Percentiles rank a stretch among this genome's conserved stretches.
Conservation (phyloP, 495 filamentous ascomycete species). For the Elasticomyces elasticus region DNA sequence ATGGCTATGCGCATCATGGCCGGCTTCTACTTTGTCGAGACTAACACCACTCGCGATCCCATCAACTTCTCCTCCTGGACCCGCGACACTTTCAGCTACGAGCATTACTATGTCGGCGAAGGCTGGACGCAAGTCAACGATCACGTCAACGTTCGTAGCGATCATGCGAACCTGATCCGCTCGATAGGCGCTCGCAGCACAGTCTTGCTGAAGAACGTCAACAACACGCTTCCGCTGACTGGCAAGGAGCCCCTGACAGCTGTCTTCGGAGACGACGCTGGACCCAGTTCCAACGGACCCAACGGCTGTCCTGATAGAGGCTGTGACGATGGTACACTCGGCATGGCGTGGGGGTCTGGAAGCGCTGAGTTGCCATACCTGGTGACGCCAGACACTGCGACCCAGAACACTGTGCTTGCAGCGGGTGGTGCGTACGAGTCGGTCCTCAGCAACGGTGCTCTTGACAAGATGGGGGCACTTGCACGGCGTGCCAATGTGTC, state of each 20-base stretch:
- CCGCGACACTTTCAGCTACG: conserved; percentile 57
- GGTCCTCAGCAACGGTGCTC: conserved; percentile 62
- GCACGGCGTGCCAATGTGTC: conserved; percentile 51
- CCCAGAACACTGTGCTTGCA: conserved; percentile 56
- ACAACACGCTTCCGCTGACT: conserved; percentile 63
- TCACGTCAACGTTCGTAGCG: conserved; percentile 70
- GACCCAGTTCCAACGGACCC: conserved; percentile 63
- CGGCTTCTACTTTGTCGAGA: conserved; percentile 78
- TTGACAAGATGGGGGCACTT: conserved; percentile 44
- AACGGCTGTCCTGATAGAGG: conserved; percentile 75
- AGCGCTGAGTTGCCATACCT: conserved; percentile 86
- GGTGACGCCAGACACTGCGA: conserved; percentile 73
- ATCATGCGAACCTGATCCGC: conserved; percentile 63
- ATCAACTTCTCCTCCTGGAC: conserved; percentile 85
- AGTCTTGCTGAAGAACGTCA: conserved; percentile 78
- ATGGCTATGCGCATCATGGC: conserved; percentile 90
- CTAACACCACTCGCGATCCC: conserved; percentile 43
- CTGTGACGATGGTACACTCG: conserved; percentile 76
- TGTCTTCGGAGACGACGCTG: conserved; percentile 76
- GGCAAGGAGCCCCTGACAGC: conserved; percentile 59
- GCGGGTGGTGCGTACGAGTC: conserved; percentile 57
- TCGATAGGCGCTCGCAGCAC: conserved; percentile 65
- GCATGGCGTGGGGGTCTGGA: conserved; percentile 89
- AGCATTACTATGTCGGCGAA: conserved; percentile 51
- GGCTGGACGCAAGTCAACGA: conserved; percentile 64